Evolutionary conservation across 1,284 basidiomycete species (phyloP).

Genomic region (Flammula alnicola): DNA sequence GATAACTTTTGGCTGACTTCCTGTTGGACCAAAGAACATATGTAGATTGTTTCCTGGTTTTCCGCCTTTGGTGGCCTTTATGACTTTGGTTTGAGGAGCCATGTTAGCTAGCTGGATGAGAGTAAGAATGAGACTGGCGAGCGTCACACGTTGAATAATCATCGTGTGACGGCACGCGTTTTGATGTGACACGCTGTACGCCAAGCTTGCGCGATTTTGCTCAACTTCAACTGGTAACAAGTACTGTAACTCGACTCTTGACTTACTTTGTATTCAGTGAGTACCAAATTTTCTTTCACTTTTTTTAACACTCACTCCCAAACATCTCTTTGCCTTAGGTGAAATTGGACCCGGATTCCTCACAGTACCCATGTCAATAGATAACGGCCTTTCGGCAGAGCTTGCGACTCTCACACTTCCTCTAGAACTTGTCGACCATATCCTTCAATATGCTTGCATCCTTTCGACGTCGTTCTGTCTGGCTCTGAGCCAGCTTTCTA

Average conservation of each 20-base stretch:
- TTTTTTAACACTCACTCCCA: not conserved
- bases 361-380: not conserved
- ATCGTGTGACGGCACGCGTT: conserved; percentile 19
- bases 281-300: not conserved
- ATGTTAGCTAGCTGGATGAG: conserved; percentile 8
- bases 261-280: not conserved
- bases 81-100: conserved; percentile 18
- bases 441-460: conserved; percentile 22
- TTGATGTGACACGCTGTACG: conserved; percentile 8
- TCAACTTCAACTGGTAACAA: too few relatives aligned
- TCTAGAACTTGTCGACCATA: conserved; percentile 22
- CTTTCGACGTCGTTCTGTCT: conserved; percentile 22
- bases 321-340: too few relatives aligned
- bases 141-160: conserved; percentile 6
- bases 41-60: conserved; percentile 19
- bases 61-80: conserved; percentile 14
- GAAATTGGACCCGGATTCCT: too few relatives aligned
- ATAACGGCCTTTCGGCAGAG: not conserved
- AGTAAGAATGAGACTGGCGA: conserved; percentile 4
- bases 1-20: conserved; percentile 22
- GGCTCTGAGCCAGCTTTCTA: conserved; percentile 21
- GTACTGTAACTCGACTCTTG: not conserved
- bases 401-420: conserved; percentile 20
- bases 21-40: conserved; percentile 27
- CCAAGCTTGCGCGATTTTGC: not conserved